Base-by-base conservation (phyloP, 495 filamentous ascomycete species). In the Chaetomium tenue region DNA sequence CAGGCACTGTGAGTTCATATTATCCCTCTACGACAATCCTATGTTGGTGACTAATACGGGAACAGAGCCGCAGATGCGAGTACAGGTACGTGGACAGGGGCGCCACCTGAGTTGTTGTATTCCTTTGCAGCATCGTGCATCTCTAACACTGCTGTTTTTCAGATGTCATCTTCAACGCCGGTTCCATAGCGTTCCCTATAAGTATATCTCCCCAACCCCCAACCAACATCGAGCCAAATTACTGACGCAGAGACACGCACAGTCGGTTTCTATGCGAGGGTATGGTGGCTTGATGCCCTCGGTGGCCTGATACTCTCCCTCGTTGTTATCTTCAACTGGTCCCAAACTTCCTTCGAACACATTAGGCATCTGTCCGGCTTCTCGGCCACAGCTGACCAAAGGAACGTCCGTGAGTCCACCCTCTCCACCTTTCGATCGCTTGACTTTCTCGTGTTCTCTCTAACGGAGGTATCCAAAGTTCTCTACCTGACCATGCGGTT, bases 401-500 rank as follows among this genome's bases (percentile, higher is more conserved):
- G 91, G 42, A 96, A 93, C 70, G 84, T 96, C 22, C 77, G 78
- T 79, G 57, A 65, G 77, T 68, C 25, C 51, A 60, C 72, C 67
- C 28, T 50, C 23, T 15, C 22, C 9, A 22, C 44, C 50, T n/a
- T n/a, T n/a, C n/a, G n/a, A n/a, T n/a, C n/a, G n/a, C n/a, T n/a
- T n/a, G n/a, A n/a, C n/a, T n/a, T n/a, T n/a, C n/a, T n/a, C n/a
- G n/a, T n/a, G n/a, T n/a, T n/a, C n/a, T n/a, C n/a, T n/a, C n/a
- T n/a, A n/a, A n/a, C n/a, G n/a, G n/a, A 57, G 33, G 6, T 3
- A 18, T 39, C 25, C 12, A 52, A 39, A 80, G 78, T 97, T 9
- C 81, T 97, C 0, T 97, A 97, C 76, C 82, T 95, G 63, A 93
- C 91, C 2, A 96, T 97, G 92, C 86, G 93, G 2, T 97, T 97